Evolutionary conservation across 495 filamentous ascomycete genomes (phyloP), one percentile per base, ranked within the genome.

Genomic region (Talaromyces proteolyticus): DNA sequence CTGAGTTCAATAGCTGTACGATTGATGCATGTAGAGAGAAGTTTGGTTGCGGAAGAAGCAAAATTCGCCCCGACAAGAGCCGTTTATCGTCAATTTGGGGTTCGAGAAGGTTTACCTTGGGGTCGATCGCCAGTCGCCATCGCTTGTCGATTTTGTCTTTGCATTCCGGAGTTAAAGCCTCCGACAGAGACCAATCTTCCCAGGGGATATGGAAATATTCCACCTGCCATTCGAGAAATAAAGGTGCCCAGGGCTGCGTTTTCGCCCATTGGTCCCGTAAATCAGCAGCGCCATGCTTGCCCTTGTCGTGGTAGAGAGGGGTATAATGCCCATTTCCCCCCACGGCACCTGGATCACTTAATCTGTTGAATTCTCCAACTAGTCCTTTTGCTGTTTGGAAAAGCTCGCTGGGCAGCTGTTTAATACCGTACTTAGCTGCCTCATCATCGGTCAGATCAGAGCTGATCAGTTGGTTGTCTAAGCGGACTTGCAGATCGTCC

Each of bases 191-290:
- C 69, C 70, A 79, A 4, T 64, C 23, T 0, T 57, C 39, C 1
- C 49, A 58, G 4, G 57, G 54, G 10, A 81, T 53, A 53, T 83
- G 77, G 7, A 57, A 65, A 53, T 80, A 83, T 40, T 69, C 60
- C 1, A 53, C 65, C 53, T 80, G 73, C 76, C 75, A 81, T 53
- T 81, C 78, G 0, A 77, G 22, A 40, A 74, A 81, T 0, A 80
- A 57, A 0, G 77, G 75, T 37, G 67, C 64, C 62, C 63, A 80
- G 0, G 76, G 73, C 44, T 80, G 73, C 0, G 46, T 59, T n/a
- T 66, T 46, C 8, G 46, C 49, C 74, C 71, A 78, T 0, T 43
- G 44, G 43, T 77, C 67, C 0, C 70, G 53, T 52, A 55, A 54
- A 20, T 37, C 60, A 1, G 53, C 65, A 52, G 79, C 73, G 74